A percentile compares a stretch with the other conserved stretches of the same genome.
These are phyloP conservation scores for Tephrocybe rancida DNA, from an alignment of 768 basidiomycete genomes.

Conservation along the genomic window DNA sequence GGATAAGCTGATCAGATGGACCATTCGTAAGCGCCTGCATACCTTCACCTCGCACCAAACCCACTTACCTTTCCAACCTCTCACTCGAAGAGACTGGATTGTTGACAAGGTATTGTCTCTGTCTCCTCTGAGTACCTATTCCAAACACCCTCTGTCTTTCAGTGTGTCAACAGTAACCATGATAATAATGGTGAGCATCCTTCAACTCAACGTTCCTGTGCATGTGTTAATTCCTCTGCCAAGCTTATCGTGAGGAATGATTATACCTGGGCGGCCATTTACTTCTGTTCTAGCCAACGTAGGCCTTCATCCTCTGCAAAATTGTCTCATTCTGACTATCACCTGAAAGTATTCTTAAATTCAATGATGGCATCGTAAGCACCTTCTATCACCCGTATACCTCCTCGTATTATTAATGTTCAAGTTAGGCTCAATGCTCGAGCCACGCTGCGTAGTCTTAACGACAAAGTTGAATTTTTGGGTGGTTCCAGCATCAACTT, in stretches of 20 bases:
- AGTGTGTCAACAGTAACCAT: slow-evolving; percentile 3
- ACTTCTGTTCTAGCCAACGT: slow-evolving; percentile 2
- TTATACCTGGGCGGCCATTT: slow-evolving; percentile 7
- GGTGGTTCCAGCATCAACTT: too few species aligned
- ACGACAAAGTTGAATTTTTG: too few species aligned
- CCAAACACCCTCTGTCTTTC: too few species aligned
- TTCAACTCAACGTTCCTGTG: neutral
- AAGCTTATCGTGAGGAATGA: neutral
- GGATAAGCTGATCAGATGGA: slow-evolving; percentile 7
- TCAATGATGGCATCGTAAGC: slow-evolving; percentile 12
- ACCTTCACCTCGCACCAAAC: neutral
- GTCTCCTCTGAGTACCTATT: too few species aligned
- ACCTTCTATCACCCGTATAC: neutral
- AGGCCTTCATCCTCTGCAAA: neutral
- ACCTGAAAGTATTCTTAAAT: slow-evolving; percentile 4
- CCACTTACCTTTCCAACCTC: too few species aligned
- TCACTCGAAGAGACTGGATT: slow-evolving; percentile 5
- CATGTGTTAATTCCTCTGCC: neutral
- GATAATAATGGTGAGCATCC: slow-evolving; percentile 3
- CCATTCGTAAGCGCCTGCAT: slow-evolving; percentile 1
- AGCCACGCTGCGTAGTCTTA: neutral
- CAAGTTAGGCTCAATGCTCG: slow-evolving; percentile 6
- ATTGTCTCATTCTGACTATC: neutral
- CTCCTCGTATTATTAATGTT: too few species aligned
- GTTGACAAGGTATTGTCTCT: too few species aligned